phyloP scores from a whole-genome alignment of 805 yeast genomes.

The Soucietia sequanensis region DNA sequence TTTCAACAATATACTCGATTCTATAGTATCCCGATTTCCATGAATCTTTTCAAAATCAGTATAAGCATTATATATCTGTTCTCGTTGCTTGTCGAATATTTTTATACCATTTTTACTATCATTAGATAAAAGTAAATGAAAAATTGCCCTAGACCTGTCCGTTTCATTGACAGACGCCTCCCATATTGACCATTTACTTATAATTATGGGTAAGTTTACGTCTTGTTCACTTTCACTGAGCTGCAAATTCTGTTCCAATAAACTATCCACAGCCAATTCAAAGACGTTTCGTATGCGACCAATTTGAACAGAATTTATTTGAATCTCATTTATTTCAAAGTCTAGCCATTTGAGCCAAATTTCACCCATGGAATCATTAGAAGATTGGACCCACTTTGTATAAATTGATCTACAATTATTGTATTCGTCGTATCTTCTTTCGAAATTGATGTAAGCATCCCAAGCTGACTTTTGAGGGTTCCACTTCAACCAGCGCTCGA shows the following conservation, averaged over 20 bases:
- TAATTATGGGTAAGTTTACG: slow-evolving; percentile 28
- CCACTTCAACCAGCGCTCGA: slow-evolving; percentile 80
- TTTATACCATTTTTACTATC: slow-evolving; percentile 9
- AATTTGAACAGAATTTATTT: slow-evolving; percentile 22
- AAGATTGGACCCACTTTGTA: slow-evolving; percentile 46
- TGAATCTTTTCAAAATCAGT: slow-evolving; percentile 63
- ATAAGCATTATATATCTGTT: slow-evolving; percentile 37
- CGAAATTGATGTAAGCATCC: slow-evolving; percentile 73
- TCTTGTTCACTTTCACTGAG: slow-evolving; percentile 16
- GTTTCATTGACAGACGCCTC: slow-evolving; percentile 59
- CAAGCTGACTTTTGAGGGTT: slow-evolving; percentile 68
- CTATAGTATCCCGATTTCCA: slow-evolving; percentile 57
- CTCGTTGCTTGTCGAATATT: slow-evolving; percentile 26
- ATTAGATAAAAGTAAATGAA: slow-evolving; percentile 45
- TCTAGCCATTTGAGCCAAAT: slow-evolving; percentile 77
- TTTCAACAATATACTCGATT: slow-evolving; percentile 49
- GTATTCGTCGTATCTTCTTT: slow-evolving; percentile 58
- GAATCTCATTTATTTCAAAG: slow-evolving; percentile 53
- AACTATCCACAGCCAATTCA: slow-evolving; percentile 60
- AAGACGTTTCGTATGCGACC: slow-evolving; percentile 60
- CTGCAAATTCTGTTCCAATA: slow-evolving; percentile 16
- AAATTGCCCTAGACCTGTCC: slow-evolving; percentile 64
- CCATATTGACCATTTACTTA: slow-evolving; percentile 66
- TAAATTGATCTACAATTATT: slow-evolving; percentile 59
- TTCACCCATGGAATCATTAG: slow-evolving; percentile 46